Base-by-base conservation (phyloP, 2,329 filamentous ascomycete species). In the Colletotrichum musicola region DNA sequence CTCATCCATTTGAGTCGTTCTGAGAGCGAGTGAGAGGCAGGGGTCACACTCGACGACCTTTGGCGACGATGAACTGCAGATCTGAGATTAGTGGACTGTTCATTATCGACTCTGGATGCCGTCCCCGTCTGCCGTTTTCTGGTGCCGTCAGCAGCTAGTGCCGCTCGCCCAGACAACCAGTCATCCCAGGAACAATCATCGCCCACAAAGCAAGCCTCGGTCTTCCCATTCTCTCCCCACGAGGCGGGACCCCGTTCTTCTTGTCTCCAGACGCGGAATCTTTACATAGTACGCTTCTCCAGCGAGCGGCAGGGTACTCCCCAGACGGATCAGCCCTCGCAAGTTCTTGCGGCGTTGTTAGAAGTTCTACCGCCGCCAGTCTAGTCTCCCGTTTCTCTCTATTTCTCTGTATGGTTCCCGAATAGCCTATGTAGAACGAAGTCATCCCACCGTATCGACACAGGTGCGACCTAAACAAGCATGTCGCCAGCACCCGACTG, bases 401-500 rank as follows among this genome's bases (percentile, higher is more conserved):
- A 5, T 18, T 3, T 22, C 46, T 49, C 18, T 9, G 1, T 10
- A 49, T 49, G n/a, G 46, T 22, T 49, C 3, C 46, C 30, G 30
- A 2, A 10, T 35, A 35, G 10, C 22, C 22, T 35, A 35, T 13
- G 6, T 22, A 13, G 2, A 25, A 27, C 4, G 6, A 50, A 22
- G 16, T 20, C 12, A 51, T 46, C 16, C 38, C 27, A 10, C 51
- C 22, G 20, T 57, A 42, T 53, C 47, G 53, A 35, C 35, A 35
- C 44, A 44, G 22, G 53, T 53, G 30, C 46, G 44, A 63, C 47
- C 56, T 42, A 51, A 62, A 58, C 13, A 68, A 69, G 67, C 58
- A 53, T 54, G 20, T 18, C 30, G 38, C 57, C 50, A n/a, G 27
- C 18, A 50, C 38, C 47, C 44, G 57, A 58, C 18, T 57, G 58